Percentiles rank a stretch among this genome's conserved stretches.
Evolutionary conservation across 352 stramenopile species (phyloP).

Genomic region (Globisporangium abappressorium): DNA sequence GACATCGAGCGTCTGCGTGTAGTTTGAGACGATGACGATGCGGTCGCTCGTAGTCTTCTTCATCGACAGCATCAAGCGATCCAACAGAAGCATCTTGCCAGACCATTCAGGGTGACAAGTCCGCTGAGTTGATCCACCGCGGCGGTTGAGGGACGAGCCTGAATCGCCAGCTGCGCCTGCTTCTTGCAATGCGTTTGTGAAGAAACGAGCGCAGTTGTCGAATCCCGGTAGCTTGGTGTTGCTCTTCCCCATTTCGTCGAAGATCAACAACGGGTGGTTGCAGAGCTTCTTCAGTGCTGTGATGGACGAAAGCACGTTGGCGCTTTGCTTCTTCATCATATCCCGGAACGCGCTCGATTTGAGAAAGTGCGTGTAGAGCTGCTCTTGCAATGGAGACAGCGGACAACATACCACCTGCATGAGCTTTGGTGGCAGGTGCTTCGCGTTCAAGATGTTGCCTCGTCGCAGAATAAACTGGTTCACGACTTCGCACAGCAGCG

Average conservation of each 20-base stretch:
- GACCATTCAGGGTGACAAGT: constrained; percentile 86
- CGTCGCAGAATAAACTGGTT: constrained; percentile 98
- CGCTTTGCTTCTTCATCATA: constrained; percentile 94
- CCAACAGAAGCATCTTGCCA: constrained; percentile 93
- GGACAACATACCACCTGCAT: constrained; percentile 99
- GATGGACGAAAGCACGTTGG: constrained; percentile 83
- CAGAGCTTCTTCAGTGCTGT: constrained; percentile 96
- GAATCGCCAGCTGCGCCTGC: constrained; percentile 1
- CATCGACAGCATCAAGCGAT: constrained; percentile 96
- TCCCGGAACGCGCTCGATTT: constrained; percentile 93
- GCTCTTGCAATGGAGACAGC: constrained; percentile 93
- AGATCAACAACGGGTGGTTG: constrained; percentile 96
- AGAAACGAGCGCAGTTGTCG: constrained; percentile 68
- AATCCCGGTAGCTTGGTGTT: constrained; percentile 83
- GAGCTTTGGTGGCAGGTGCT: constrained; percentile 97
- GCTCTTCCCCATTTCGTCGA: constrained; percentile 79
- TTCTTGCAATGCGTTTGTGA: constrained; percentile 33
- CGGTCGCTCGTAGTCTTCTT: constrained; percentile 93
- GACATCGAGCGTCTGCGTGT: constrained; percentile 91
- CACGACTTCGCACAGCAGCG: constrained; percentile 95
- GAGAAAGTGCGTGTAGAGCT: constrained; percentile 96
- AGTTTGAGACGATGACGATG: constrained; percentile 99
- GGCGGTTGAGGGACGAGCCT: constrained; percentile 15
- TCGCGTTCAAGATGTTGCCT: constrained; percentile 98
- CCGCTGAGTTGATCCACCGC: constrained; percentile 40